Conservation (phyloP, 352 stramenopile genomes). For the Paralagenidium karlingii region DNA sequence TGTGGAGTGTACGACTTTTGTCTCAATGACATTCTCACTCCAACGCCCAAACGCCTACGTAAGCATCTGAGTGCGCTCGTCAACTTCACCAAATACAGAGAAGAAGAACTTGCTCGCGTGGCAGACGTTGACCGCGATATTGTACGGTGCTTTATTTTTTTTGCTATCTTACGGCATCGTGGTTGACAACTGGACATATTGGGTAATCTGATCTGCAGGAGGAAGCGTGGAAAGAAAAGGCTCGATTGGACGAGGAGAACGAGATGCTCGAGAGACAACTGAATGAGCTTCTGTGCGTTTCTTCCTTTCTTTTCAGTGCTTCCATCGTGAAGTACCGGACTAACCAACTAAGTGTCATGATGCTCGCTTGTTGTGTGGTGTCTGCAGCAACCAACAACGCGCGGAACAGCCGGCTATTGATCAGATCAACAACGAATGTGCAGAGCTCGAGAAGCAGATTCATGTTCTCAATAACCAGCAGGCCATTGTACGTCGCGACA, state of each 20-base stretch:
- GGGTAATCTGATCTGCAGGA: conserved; percentile 17
- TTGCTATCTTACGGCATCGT: not conserved
- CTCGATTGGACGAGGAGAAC: conserved; percentile 44
- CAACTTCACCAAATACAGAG: conserved; percentile 95
- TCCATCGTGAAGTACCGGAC: no score
- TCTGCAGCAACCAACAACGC: conserved; percentile 21
- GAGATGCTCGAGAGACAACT: conserved; percentile 45
- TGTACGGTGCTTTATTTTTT: not conserved
- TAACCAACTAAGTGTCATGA: no score
- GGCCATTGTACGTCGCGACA: conserved; percentile 75
- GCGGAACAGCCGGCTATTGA: conserved; percentile 38
- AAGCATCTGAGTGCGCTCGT: conserved; percentile 92
- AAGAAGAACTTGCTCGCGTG: conserved; percentile 86
- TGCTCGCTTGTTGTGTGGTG: not conserved
- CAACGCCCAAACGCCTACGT: conserved; percentile 82
- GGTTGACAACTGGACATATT: not conserved
- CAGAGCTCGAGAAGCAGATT: conserved; percentile 81
- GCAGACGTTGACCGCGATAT: conserved; percentile 66
- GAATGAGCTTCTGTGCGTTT: conserved; percentile 34
- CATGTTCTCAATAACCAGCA: conserved; percentile 86
- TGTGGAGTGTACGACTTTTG: conserved; percentile 93
- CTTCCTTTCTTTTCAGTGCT: no score
- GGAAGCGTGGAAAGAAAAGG: conserved; percentile 23
- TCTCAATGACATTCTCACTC: conserved; percentile 84
- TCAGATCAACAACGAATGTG: conserved; percentile 66